Evolutionary conservation across 257 asterid genomes (phyloP).

Genomic region (Knoxia roxburghii): DNA sequence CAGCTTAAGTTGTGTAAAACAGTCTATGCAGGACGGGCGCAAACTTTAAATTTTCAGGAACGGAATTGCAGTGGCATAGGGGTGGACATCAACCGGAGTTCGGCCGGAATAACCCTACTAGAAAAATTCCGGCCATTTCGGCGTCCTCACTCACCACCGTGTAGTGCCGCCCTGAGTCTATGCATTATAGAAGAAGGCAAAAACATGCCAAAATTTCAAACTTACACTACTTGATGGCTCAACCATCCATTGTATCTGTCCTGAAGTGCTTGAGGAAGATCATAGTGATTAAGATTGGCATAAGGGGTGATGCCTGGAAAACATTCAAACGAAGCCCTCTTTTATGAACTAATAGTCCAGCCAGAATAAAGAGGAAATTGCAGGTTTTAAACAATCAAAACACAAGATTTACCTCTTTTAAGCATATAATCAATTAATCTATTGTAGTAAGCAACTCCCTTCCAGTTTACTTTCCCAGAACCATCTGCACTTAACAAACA

Average conservation of each 20-base stretch:
- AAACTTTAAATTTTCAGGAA: too few species aligned
- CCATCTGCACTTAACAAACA: slow-evolving; percentile 48
- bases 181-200: neutral
- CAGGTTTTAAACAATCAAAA: neutral
- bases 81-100: too few species aligned
- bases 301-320: slow-evolving; percentile 77
- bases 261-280: slow-evolving; percentile 91
- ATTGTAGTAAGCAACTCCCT: slow-evolving; percentile 88
- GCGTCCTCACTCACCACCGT: too few species aligned
- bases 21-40: too few species aligned
- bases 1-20: neutral
- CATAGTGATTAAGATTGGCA: slow-evolving; percentile 85
- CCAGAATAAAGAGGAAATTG: neutral
- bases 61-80: too few species aligned
- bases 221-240: slow-evolving; percentile 75
- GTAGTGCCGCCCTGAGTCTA: too few species aligned
- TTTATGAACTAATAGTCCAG: neutral
- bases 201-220: neutral
- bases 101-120: too few species aligned
- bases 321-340: neutral
- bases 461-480: slow-evolving; percentile 64
- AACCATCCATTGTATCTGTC: slow-evolving; percentile 85
- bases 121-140: too few species aligned
- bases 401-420: slow-evolving; percentile 41
- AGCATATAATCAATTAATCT: slow-evolving; percentile 79